Evolutionary conservation across 148 eudicot species (phyloP).

Genomic region (Heliosperma pusillum): DNA sequence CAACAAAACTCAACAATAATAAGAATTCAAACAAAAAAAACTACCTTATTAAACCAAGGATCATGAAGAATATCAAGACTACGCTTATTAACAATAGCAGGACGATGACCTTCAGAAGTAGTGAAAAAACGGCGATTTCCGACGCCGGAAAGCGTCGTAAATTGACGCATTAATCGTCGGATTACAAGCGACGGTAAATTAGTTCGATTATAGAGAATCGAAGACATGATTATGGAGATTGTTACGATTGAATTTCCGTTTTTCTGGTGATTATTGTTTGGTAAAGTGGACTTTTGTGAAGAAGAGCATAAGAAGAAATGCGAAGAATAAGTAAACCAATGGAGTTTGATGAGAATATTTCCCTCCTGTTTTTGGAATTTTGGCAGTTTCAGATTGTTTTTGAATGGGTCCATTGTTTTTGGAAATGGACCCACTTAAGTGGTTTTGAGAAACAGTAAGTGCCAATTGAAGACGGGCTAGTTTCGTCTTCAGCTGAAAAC

Average conservation of each 20-base stretch:
- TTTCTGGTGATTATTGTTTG: neutral
- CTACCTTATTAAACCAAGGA: conserved; percentile 97
- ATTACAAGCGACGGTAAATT: conserved; percentile 52
- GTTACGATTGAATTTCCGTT: neutral
- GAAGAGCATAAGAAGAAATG: neutral
- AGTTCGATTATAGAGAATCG: conserved; percentile 17
- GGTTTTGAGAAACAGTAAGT: no score
- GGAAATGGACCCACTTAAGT: neutral
- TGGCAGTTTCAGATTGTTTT: neutral
- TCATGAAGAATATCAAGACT: conserved; percentile 94
- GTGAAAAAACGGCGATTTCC: conserved; percentile 48
- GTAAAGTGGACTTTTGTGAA: neutral
- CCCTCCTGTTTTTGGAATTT: neutral
- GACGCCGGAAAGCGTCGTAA: conserved; percentile 18
- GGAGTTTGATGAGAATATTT: neutral
- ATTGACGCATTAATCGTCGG: conserved; percentile 38
- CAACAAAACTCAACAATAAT: neutral
- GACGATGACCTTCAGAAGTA: conserved; percentile 87
- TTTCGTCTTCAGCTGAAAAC: no score
- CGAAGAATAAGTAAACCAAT: neutral
- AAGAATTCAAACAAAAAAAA: neutral
- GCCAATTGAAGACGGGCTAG: no score
- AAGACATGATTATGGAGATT: conserved; percentile 18
- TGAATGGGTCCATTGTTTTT: neutral
- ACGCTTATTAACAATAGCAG: conserved; percentile 75